Base-by-base conservation (phyloP, 2,329 filamentous ascomycete genomes). In the Drechslera avenae region DNA sequence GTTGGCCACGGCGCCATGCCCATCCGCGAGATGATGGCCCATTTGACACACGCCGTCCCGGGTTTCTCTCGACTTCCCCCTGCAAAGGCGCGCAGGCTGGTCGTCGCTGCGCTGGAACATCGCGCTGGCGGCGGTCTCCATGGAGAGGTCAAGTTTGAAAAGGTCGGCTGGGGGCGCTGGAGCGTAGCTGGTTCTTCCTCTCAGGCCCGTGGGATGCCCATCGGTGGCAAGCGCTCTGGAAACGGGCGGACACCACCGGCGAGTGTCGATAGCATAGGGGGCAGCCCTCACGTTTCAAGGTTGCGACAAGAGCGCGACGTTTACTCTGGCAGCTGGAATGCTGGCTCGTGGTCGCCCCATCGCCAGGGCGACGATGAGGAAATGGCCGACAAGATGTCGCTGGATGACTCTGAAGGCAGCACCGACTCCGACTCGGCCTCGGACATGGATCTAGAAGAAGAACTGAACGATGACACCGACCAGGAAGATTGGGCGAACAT, bases 141-240 rank as follows among this genome's bases (percentile, higher is more conserved):
- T 56, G 86, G 87, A 60, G 86, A 90, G 62, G 87, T 94, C 65
- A 82, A 87, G 69, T 97, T 96, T 70, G 89, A 95, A 74, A 97
- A 97, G 80, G 91, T 97, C 52, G 93, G 93, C 68, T 97, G 93
- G 93, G 94, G 94, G 52, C 86, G 91, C 60, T 99, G 93, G 93
- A 89, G 95, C 74, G 94, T 71, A 14, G 67, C 64, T n/a, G 64
- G 61, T 37, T 64, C 68, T 9, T 49, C 52, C 23, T 53, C 92
- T 55, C 86, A 86, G 69, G 82, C 85, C 32, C 64, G 57, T 23
- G 64, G 67, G 16, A 46, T 72, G 55, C 70, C 63, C 68, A 78
- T 72, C 68, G 73, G 62, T 65, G 71, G 60, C 70, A 60, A 63
- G 43, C 67, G 56, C 52, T 35, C 52, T 44, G 56, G 56, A 40